Evolutionary conservation across 306 rosid genomes (phyloP).

Genomic region (Calophaca sinica): DNA sequence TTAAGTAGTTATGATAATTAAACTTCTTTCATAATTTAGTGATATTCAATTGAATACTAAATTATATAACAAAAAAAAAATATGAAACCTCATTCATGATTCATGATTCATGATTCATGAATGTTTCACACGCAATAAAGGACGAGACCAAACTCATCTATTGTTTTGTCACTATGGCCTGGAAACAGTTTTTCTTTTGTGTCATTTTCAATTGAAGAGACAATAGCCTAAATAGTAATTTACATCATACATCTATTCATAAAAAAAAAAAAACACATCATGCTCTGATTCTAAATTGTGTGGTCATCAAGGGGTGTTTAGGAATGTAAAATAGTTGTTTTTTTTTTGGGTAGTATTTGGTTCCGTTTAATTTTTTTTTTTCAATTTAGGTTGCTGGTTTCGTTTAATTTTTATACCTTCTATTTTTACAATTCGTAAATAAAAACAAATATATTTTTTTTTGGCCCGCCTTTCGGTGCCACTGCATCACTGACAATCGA

Average conservation of each 20-base stretch:
- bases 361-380: too few relatives aligned
- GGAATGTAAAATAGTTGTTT: neutral
- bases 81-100: neutral
- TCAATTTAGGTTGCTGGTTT: too few relatives aligned
- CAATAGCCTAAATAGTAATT: neutral
- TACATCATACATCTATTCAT: neutral
- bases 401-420: too few relatives aligned
- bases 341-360: too few relatives aligned
- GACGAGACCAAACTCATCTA: neutral
- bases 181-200: neutral
- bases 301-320: neutral
- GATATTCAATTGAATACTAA: neutral
- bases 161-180: neutral
- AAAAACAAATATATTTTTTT: too few relatives aligned
- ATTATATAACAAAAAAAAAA: neutral
- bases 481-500: too few relatives aligned
- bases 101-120: neutral
- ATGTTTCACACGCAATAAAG: neutral
- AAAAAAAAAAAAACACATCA: too few relatives aligned
- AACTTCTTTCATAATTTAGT: neutral
- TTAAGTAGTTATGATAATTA: neutral
- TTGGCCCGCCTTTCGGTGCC: too few relatives aligned
- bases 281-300: neutral
- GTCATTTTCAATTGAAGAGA: constrained; percentile 10
- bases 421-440: too few relatives aligned